Evolutionary conservation across 306 rosid genomes (phyloP), one percentile per base, ranked within the genome.

Genomic region (Adenanthera pavonina): DNA sequence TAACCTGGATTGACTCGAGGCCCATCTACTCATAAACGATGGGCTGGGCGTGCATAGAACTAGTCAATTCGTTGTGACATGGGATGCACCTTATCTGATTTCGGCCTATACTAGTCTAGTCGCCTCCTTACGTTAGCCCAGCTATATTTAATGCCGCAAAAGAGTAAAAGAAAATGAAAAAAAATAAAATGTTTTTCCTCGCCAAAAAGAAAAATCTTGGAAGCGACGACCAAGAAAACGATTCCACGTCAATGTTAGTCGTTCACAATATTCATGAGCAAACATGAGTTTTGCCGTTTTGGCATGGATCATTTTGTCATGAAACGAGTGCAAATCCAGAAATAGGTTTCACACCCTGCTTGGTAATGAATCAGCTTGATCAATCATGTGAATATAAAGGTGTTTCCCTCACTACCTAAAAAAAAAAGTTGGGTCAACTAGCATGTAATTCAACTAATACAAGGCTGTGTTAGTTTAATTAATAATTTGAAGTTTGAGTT

Each of bases 211-310:
- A 57, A 19, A 57, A 57, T 14, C 35, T 62, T 1, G 3, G 34
- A 8, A 40, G 46, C 48, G 62, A 79, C 40, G 80, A 59, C 72
- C 77, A 41, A 56, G 33, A 69, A 84, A 84, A 46, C 61, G 85
- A 85, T 82, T 80, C 85, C 49, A 9, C 72, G 80, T 81, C 61
- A 79, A 74, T 56, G 76, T 11, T 48, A 64, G 72, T 53, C 76
- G 48, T 30, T 67, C 85, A 79, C 83, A 81, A 60, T 74, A 74
- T 78, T 80, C 54, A 46, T 17, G 52, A 1, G 56, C 8, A 67
- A 30, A 44, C 81, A 74, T 48, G 71, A 17, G 78, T 19, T 82
- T 87, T 87, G 88, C 85, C 90, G 81, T 34, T 87, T 84, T 74
- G 6, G n/a, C 81, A 57, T 72, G 74, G 47, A 25, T 25, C 30